Evolutionary conservation across 768 basidiomycete genomes (phyloP).

Genomic region (Daedalea quercina): DNA sequence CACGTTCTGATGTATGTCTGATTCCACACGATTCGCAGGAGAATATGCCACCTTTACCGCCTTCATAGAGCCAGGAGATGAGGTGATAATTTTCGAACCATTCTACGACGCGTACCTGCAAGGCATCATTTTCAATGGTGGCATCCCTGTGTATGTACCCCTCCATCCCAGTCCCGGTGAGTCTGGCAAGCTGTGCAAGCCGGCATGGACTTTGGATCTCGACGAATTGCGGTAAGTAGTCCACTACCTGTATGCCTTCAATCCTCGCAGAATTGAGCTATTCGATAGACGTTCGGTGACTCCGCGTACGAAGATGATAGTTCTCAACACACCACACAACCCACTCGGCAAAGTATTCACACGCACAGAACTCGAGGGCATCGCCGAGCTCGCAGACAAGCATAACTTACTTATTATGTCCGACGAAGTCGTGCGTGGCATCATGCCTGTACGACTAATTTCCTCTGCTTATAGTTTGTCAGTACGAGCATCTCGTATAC

Average conservation of each 20-base stretch:
- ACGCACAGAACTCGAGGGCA: conserved; percentile 68
- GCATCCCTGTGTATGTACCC: conserved; percentile 88
- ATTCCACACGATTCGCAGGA: conserved; percentile 37
- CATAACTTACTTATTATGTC: conserved; percentile 88
- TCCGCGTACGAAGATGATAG: conserved; percentile 86
- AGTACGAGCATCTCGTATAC: conserved; percentile 93
- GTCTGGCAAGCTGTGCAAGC: conserved; percentile 41
- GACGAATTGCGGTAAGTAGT: conserved; percentile 67
- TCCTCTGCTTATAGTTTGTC: background rate
- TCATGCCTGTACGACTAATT: too few species aligned
- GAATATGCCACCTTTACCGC: conserved; percentile 91
- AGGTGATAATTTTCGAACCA: conserved; percentile 98
- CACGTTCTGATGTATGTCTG: background rate
- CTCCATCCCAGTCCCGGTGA: conserved; percentile 67
- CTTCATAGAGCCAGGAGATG: conserved; percentile 86
- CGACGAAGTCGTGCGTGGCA: conserved; percentile 85
- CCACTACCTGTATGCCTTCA: background rate
- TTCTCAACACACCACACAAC: conserved; percentile 95
- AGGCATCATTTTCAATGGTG: conserved; percentile 89
- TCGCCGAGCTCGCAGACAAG: conserved; percentile 84
- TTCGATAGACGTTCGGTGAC: conserved; percentile 56
- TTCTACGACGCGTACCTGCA: conserved; percentile 96
- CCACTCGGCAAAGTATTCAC: conserved; percentile 97
- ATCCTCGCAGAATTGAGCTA: conserved; percentile 26
- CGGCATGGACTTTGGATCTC: conserved; percentile 85